Conservation (phyloP, 2,329 filamentous ascomycete species). For the Aspergillus unguis region DNA sequence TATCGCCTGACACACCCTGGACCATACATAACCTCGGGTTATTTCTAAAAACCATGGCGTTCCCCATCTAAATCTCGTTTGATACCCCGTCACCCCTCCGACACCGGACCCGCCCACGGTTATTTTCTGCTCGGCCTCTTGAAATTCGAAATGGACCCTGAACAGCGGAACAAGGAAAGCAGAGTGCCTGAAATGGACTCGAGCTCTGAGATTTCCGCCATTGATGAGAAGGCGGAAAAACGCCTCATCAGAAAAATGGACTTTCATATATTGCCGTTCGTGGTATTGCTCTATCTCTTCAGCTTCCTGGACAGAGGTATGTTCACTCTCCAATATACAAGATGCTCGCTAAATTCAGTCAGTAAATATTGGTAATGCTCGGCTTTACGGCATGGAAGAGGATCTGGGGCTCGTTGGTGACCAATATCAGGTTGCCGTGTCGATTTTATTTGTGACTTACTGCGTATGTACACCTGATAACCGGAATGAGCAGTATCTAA, state of each 20-base stretch:
- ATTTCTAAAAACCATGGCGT: not conserved
- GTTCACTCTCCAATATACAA: not conserved
- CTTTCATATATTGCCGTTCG: conserved; percentile 39
- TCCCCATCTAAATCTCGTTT: not conserved
- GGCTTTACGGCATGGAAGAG: conserved; percentile 60
- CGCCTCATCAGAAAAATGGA: conserved; percentile 41
- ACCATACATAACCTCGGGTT: not conserved
- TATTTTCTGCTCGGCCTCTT: not conserved
- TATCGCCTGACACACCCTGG: not conserved
- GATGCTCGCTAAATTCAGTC: conserved; percentile 16
- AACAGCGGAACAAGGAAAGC: conserved; percentile 12
- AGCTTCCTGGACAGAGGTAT: conserved; percentile 66
- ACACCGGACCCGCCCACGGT: conserved; percentile 2
- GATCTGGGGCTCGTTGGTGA: conserved; percentile 60
- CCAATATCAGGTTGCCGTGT: conserved; percentile 68
- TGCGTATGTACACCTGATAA: conserved; percentile 37
- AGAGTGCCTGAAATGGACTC: conserved; percentile 12
- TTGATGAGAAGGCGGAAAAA: conserved; percentile 29
- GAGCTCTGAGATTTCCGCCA: conserved; percentile 16
- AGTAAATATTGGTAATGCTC: conserved; percentile 71
- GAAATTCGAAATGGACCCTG: conserved; percentile 16
- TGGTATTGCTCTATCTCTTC: conserved; percentile 60
- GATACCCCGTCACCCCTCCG: not conserved
- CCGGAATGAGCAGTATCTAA: not conserved
- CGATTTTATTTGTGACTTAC: conserved; percentile 65